A percentile compares a stretch with the other conserved stretches of the same genome.
These are phyloP conservation scores for Acanthamoeba healyi DNA, from an alignment of 208 protist genomes.

Conservation along the genomic window DNA sequence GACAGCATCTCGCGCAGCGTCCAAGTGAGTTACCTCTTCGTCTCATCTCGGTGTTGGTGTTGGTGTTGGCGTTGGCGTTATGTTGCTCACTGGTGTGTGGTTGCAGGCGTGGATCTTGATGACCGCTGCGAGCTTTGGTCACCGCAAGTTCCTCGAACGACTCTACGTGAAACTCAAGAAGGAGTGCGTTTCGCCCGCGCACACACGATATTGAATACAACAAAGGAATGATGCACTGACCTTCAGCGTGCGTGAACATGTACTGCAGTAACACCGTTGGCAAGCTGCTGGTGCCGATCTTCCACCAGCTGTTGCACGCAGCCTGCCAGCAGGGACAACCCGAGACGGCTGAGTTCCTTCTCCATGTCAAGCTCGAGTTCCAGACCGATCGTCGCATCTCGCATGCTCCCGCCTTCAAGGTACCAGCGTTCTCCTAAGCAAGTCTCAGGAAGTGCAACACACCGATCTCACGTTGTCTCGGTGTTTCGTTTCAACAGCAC, in stretches of 20 bases:
- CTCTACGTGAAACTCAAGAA: constrained; percentile 18
- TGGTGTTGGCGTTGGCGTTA: too few relatives aligned
- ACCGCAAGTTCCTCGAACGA: constrained; percentile 21
- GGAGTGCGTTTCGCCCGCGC: not conserved
- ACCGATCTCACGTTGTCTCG: too few relatives aligned
- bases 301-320: constrained; percentile 24
- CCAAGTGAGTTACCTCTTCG: not conserved
- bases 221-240: too few relatives aligned
- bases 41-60: too few relatives aligned
- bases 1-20: not conserved
- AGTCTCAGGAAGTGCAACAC: too few relatives aligned
- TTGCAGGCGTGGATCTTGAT: constrained; percentile 46
- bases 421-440: not conserved
- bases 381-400: not conserved
- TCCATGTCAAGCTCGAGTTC: not conserved
- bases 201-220: not conserved
- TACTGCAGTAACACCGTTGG: not conserved
- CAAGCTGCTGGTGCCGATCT: constrained; percentile 37
- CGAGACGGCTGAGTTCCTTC: constrained; percentile 14
- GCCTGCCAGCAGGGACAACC: constrained; percentile 24
- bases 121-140: constrained; percentile 41
- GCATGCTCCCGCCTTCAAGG: constrained; percentile 5
- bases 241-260: too few relatives aligned
- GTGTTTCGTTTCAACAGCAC: not conserved
- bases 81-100: not conserved